phyloP scores from a whole-genome alignment of 768 basidiomycete genomes.

The Collybia sordida region DNA sequence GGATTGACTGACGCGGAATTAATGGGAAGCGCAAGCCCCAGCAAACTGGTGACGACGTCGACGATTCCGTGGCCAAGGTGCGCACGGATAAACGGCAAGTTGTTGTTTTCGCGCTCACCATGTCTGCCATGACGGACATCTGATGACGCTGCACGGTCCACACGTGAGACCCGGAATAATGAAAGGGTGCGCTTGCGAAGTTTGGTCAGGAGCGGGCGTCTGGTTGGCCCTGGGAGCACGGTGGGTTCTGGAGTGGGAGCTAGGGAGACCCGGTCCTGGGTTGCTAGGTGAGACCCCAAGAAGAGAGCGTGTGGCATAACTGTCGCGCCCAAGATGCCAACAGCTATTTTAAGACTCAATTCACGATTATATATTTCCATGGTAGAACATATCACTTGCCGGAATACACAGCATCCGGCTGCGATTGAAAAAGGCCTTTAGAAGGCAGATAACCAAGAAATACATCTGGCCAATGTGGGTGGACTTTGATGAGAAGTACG shows the following conservation, averaged over 20 bases:
- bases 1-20: slow-evolving; percentile 56
- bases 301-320: slow-evolving; percentile 75
- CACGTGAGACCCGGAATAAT: slow-evolving; percentile 29
- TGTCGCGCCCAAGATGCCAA: slow-evolving; percentile 68
- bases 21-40: slow-evolving; percentile 73
- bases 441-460: slow-evolving; percentile 73
- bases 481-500: slow-evolving; percentile 59
- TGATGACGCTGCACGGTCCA: slow-evolving; percentile 27
- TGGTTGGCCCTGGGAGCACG: slow-evolving; percentile 8
- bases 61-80: slow-evolving; percentile 57
- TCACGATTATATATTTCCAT: background rate
- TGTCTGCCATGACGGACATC: slow-evolving; percentile 36
- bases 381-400: slow-evolving; percentile 29
- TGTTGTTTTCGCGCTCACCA: slow-evolving; percentile 48
- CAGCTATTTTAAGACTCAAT: slow-evolving; percentile 29
- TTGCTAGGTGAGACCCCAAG: slow-evolving; percentile 33
- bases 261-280: slow-evolving; percentile 32
- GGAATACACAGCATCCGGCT: slow-evolving; percentile 50
- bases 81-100: slow-evolving; percentile 42
- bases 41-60: slow-evolving; percentile 58
- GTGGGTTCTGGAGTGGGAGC: slow-evolving; percentile 10
- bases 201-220: slow-evolving; percentile 9
- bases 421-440: slow-evolving; percentile 44
- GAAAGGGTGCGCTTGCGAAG: slow-evolving; percentile 9
- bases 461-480: slow-evolving; percentile 63